Evolutionary conservation across 2,329 filamentous ascomycete genomes (phyloP).

Genomic region (Bipolaris oryzae): DNA sequence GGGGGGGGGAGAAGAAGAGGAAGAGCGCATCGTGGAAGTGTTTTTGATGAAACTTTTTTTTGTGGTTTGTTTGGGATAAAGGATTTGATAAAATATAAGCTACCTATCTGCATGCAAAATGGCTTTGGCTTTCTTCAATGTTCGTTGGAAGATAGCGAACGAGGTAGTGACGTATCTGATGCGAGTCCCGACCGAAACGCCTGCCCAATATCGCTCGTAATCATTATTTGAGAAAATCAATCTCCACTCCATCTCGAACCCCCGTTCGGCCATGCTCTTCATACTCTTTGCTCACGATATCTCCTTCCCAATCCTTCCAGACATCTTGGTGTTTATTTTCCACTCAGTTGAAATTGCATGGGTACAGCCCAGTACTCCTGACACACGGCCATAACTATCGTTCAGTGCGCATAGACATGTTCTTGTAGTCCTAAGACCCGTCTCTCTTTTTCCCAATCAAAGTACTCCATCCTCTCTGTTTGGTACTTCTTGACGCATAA

Average conservation of each 20-base stretch:
- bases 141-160: too few species aligned
- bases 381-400: background rate
- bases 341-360: background rate
- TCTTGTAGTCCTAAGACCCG: background rate
- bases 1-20: too few species aligned
- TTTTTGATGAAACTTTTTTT: too few species aligned
- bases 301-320: background rate
- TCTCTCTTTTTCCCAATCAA: too few species aligned
- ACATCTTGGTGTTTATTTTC: background rate
- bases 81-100: too few species aligned
- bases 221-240: background rate
- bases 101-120: too few species aligned
- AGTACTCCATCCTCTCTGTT: too few species aligned
- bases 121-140: too few species aligned
- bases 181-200: background rate
- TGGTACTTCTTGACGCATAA: too few species aligned
- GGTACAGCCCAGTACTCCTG: background rate
- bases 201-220: background rate
- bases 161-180: too few species aligned
- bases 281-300: background rate
- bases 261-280: background rate
- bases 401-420: background rate
- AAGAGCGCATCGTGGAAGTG: too few species aligned
- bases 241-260: background rate
- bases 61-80: background rate